Evolutionary conservation across 495 filamentous ascomycete genomes (phyloP).

Genomic region (Lophiostoma macrostomum): DNA sequence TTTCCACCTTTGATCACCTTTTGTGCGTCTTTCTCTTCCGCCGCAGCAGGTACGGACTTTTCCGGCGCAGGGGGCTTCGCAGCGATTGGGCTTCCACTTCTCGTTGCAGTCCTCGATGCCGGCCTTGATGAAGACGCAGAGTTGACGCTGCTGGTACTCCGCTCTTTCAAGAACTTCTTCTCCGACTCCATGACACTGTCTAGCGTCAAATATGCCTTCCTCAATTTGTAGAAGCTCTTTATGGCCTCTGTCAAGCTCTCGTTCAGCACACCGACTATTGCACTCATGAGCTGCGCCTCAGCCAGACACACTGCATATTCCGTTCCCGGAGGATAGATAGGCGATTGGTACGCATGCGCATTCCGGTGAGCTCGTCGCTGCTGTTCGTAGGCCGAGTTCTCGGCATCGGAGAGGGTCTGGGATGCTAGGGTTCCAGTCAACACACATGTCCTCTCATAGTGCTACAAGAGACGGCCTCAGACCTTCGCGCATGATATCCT

Average conservation of each 20-base stretch:
- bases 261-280: slow-evolving; percentile 82
- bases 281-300: slow-evolving; percentile 83
- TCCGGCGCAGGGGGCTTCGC: neutral
- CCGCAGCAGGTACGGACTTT: neutral
- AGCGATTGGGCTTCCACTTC: neutral
- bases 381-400: slow-evolving; percentile 71
- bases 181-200: slow-evolving; percentile 69
- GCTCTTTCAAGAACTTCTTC: slow-evolving; percentile 51
- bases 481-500: slow-evolving; percentile 88
- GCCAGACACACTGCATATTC: slow-evolving; percentile 80
- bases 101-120: slow-evolving; percentile 11
- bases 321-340: slow-evolving; percentile 75
- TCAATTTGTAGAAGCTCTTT: slow-evolving; percentile 86
- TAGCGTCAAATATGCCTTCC: slow-evolving; percentile 83
- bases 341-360: slow-evolving; percentile 51
- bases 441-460: slow-evolving; percentile 3
- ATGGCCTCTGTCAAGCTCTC: slow-evolving; percentile 91
- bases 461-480: slow-evolving; percentile 10
- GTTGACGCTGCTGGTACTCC: slow-evolving; percentile 32
- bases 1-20: slow-evolving; percentile 20
- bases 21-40: slow-evolving; percentile 5
- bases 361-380: slow-evolving; percentile 67
- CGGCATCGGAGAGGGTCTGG: slow-evolving; percentile 70
- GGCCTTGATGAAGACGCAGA: slow-evolving; percentile 19
- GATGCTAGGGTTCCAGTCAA: slow-evolving; percentile 52